Base-by-base conservation (phyloP, 371 early-diverging fungal genomes). In the Smittium culicis region DNA sequence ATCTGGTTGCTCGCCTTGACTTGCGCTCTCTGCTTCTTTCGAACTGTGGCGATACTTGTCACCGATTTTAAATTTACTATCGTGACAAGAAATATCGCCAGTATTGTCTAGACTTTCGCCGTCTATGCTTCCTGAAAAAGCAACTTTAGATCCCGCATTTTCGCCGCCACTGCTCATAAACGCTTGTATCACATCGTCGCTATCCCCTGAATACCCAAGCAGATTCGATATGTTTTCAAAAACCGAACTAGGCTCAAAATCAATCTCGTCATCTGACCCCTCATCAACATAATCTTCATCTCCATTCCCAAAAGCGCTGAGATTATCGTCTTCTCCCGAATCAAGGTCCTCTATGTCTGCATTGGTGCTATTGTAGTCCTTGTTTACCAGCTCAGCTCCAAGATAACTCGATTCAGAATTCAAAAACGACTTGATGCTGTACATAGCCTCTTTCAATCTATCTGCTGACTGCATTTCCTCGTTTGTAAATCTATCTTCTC, bases 371-470 rank as follows among this genome's bases (percentile, higher is more conserved):
- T 45, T 61, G 16, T 8, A 5, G 16, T 25, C 61, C 77, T 66
- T 75, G 77, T 75, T 72, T 73, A 45, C 81, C 67, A 90, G 85
- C 58, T 86, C 79, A 0, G 84, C 89, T n/a, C 91, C 91, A 1
- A 85, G 86, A 5, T 87, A 60, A 24, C 87, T 87, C 73, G 90
- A 86, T 64, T 86, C 84, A 29, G 79, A 79, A 31, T 84, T 81
- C 1, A 92, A 76, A 73, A 92, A 92, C 27, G 77, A 65, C 34
- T 82, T 82, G 71, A 92, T 86, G 34, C 83, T 81, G 0, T 81
- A 73, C 64, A 90, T 76, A 77, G 89, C 86, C 14, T 80, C 75
- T 35, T 80, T 83, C 55, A 85, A 69, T 69, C 83, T 83, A 33
- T 84, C 57, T 2, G 75, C 79, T 29, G 70, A 72, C 16, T 80